Evolutionary conservation across 768 basidiomycete genomes (phyloP), one percentile per base, ranked within the genome.

Genomic region (Mrakia frigida): DNA sequence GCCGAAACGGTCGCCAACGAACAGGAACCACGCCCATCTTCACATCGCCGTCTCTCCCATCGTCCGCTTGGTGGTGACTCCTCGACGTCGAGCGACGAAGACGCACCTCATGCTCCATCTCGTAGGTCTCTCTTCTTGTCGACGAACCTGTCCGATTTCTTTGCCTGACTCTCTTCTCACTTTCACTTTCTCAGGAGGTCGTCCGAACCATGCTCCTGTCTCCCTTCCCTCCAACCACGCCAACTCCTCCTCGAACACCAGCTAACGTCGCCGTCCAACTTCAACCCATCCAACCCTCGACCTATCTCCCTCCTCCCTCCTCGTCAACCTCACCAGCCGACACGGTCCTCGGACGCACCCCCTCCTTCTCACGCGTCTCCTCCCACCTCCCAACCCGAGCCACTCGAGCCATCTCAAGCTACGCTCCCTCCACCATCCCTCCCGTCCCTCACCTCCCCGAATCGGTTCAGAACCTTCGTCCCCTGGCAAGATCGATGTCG

Each of bases 21-120:
- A 31, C 63, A 65, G 31, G 16, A 39, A 39, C 14, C 31, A 33
- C 63, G 18, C 63, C 14, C 63, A 33, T 13, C 33, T 65, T 3
- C 63, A 41, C 7, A 68, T 68, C 65, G 23, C 14, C 21, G n/a
- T 23, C 18, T 68, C 25, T 35, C 65, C 35, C 2, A 39, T 41
- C n/a, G 6, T 14, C 5, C 35, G 37, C 9, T 23, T 6, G 6
- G 6, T 21, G 25, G 21, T 39, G 16, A 6, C 65, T 37, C 65
- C 65, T 68, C 39, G 35, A 39, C 65, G 21, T 33, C 63, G 65
- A 41, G 35, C 35, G 25, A 41, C 5, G 23, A 68, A 68, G 39
- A 68, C 65, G 4, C 65, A 68, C 37, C 37, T 68, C 6, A 68
- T 43, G 65, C 65, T 68, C 6, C 65, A 68, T 25, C 37, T 68